phyloP scores from a whole-genome alignment of 139 green algal species.

The Picochlorum sp. region DNA sequence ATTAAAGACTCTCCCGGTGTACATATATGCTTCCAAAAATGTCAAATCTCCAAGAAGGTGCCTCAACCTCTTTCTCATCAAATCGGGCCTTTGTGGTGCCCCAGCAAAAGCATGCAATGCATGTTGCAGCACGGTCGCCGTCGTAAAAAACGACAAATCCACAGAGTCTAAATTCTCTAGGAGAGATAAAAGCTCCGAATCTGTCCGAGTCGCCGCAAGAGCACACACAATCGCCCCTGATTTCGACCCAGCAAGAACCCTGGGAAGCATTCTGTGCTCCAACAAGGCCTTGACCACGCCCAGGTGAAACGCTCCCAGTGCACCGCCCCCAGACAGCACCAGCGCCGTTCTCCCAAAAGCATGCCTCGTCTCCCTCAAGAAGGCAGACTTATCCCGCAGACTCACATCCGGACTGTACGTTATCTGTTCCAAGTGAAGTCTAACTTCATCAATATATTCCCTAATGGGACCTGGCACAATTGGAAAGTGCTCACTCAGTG shows the following conservation, averaged over 20 bases:
- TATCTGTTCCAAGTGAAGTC: constrained; percentile 50
- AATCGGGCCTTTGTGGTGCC: background rate
- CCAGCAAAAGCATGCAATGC: background rate
- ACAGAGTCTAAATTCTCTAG: constrained; percentile 55
- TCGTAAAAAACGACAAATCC: constrained; percentile 82
- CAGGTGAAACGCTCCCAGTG: constrained; percentile 89
- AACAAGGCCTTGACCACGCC: constrained; percentile 58
- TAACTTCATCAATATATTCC: constrained; percentile 89
- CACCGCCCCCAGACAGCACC: constrained; percentile 84
- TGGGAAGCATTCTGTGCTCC: constrained; percentile 77
- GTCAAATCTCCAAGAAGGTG: constrained; percentile 70
- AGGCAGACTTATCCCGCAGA: constrained; percentile 77
- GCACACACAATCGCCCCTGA: constrained; percentile 77
- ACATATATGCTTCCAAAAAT: constrained; percentile 82
- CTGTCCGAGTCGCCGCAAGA: constrained; percentile 59
- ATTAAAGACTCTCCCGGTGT: constrained; percentile 85
- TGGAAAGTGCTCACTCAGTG: constrained; percentile 58
- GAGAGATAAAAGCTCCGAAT: constrained; percentile 56
- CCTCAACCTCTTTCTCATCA: constrained; percentile 35
- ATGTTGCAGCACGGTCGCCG: constrained; percentile 33
- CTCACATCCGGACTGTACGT: constrained; percentile 24
- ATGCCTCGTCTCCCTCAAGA: constrained; percentile 88
- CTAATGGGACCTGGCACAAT: constrained; percentile 70
- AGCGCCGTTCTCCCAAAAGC: constrained; percentile 91
- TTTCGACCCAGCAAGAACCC: constrained; percentile 78